phyloP scores from a whole-genome alignment of 345 rosid genomes.

The Limnanthes douglasii region DNA sequence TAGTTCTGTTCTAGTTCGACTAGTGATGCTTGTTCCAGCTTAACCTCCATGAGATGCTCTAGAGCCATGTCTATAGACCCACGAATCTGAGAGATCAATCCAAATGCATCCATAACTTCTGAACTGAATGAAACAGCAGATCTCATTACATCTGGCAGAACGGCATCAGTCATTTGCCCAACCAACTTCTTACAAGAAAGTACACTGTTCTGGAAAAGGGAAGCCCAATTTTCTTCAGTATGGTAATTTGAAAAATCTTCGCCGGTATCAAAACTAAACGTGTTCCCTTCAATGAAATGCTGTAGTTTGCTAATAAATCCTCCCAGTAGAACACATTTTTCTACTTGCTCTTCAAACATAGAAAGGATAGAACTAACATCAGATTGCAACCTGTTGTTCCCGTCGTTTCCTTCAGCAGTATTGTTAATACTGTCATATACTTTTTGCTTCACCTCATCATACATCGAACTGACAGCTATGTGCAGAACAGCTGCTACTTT shows the following conservation, averaged over 20 bases:
- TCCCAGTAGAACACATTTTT: constrained; percentile 46
- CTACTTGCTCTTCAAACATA: constrained; percentile 67
- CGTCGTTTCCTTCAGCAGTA: constrained; percentile 20
- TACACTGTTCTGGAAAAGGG: constrained; percentile 37
- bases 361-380: constrained; percentile 30
- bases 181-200: constrained; percentile 40
- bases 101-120: constrained; percentile 76
- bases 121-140: constrained; percentile 51
- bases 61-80: constrained; percentile 64
- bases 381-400: constrained; percentile 14
- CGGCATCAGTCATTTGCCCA: constrained; percentile 52
- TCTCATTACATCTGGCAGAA: constrained; percentile 50
- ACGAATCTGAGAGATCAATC: constrained; percentile 61
- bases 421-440: constrained; percentile 25
- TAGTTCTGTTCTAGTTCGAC: constrained; percentile 71
- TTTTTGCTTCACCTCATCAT: constrained; percentile 38
- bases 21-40: constrained; percentile 62
- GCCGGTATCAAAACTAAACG: constrained; percentile 13
- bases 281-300: constrained; percentile 26
- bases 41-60: constrained; percentile 64
- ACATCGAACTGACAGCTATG: constrained; percentile 38
- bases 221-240: constrained; percentile 45
- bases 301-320: constrained; percentile 44
- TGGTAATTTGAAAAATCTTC: constrained; percentile 12
- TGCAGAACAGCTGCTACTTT: constrained; percentile 39